phyloP scores from a whole-genome alignment of 1,284 basidiomycete species.

The Microbotryomycetes sp. region DNA sequence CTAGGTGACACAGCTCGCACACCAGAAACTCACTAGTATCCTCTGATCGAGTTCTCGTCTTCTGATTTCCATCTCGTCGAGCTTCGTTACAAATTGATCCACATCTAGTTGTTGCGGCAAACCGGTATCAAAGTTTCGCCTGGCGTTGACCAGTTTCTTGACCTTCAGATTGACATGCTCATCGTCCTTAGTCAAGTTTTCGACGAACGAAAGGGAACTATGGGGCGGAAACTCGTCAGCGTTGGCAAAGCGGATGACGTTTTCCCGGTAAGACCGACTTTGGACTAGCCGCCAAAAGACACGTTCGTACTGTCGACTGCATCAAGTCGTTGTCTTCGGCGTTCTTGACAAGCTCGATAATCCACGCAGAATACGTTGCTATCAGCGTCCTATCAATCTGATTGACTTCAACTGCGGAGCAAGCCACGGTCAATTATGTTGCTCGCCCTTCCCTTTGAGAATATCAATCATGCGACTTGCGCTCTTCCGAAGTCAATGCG shows the following conservation, averaged over 20 bases:
- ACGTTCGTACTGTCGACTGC: constrained; percentile 7
- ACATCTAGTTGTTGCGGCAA: not conserved
- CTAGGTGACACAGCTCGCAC: not conserved
- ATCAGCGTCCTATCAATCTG: not conserved
- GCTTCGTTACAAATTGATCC: not conserved
- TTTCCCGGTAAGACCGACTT: not conserved
- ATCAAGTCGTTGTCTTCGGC: not conserved
- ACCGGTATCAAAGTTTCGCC: constrained; percentile 2
- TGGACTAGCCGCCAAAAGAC: constrained; percentile 8
- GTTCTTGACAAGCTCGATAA: constrained; percentile 13
- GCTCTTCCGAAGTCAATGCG: not conserved
- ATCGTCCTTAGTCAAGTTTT: not conserved
- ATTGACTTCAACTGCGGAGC: constrained; percentile 9
- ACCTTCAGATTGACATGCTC: not conserved
- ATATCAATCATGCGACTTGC: constrained; percentile 23
- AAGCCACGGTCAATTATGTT: too few relatives aligned
- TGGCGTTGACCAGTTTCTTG: not conserved
- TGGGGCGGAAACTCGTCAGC: not conserved
- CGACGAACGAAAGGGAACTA: constrained; percentile 11
- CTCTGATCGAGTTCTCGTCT: constrained; percentile 22
- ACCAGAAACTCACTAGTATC: constrained; percentile 12
- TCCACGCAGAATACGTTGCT: constrained; percentile 18
- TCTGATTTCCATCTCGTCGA: constrained; percentile 30
- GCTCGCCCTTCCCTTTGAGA: too few relatives aligned
- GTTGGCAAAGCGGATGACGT: not conserved